phyloP scores from a whole-genome alignment of 106 monocot genomes.

The Dendrobium catenatum region DNA sequence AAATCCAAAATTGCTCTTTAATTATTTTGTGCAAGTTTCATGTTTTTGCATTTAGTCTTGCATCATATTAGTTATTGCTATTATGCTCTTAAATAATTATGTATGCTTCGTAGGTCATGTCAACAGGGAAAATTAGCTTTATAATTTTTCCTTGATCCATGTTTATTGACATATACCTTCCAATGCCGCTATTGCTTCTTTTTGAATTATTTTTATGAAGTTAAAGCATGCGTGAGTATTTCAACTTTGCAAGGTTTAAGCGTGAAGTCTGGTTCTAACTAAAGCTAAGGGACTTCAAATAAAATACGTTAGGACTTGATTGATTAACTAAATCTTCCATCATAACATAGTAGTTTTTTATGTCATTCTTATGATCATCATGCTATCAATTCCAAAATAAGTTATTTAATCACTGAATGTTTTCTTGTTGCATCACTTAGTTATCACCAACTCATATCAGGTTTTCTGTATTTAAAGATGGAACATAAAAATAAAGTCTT shows the following conservation, averaged over 20 bases:
- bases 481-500: background rate
- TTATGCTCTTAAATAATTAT: background rate
- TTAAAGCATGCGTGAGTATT: background rate
- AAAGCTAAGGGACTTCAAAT: background rate
- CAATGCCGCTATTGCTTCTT: background rate
- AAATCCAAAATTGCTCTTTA: too few species aligned
- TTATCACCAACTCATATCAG: background rate
- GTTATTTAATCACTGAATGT: background rate
- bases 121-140: background rate
- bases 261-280: background rate
- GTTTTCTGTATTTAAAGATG: background rate
- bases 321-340: background rate
- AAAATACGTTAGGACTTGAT: background rate
- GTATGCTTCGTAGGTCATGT: background rate
- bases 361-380: background rate
- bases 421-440: background rate
- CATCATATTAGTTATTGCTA: background rate
- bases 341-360: background rate
- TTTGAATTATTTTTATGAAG: background rate
- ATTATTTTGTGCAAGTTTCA: too few species aligned
- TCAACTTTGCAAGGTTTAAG: background rate
- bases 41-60: too few species aligned
- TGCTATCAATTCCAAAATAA: background rate
- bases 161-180: background rate
- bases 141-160: background rate